Base-by-base conservation (phyloP, 2,329 filamentous ascomycete species). In the Beauveria australis region DNA sequence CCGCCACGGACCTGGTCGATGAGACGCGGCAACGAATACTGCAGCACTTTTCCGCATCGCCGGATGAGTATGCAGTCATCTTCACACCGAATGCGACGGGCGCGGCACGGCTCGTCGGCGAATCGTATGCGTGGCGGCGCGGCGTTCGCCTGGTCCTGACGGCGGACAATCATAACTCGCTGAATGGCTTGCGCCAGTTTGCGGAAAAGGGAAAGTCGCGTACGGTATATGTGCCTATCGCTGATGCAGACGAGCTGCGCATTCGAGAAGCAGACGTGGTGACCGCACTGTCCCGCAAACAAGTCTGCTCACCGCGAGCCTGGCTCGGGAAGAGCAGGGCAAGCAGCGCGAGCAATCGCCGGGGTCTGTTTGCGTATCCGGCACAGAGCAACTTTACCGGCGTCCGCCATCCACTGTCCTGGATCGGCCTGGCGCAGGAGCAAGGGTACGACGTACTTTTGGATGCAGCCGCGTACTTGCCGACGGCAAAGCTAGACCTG, bases 301-400 rank as follows among this genome's bases (percentile, higher is more conserved):
- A 6, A 37, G 33, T 22, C 24, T 52, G 51, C 37, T 53, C 49
- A 12, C 41, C 41, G 18, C 28, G 18, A 3, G 30, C 19, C 26
- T 53, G 58, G 58, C 49, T 53, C 5, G 9, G 16, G 26, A 59
- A 60, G 41, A 24, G 41, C 18, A 46, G 16, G 22, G 18, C 40
- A 9, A 28, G n/a, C 18, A 12, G 10, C 33, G 9, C 22, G 7
- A 19, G 26, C 26, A 7, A n/a, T n/a, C 18, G 49, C 10, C 30
- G 63, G 19, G 73, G 74, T 8, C 67, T 79, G 19, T 77, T 79
- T 62, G 76, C 75, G 3, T 79, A 76, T 64, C 77, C 76, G 3
- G 77, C 76, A 0, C 77, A 79, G 64, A 76, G 74, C 63, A 79
- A 79, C 64, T 78, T 78, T 60, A 73, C 68, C 53, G 76, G 76